Evolutionary conservation across 2,329 filamentous ascomycete species (phyloP), one percentile per base, ranked within the genome.

Genomic region (Cladosporium sp.): DNA sequence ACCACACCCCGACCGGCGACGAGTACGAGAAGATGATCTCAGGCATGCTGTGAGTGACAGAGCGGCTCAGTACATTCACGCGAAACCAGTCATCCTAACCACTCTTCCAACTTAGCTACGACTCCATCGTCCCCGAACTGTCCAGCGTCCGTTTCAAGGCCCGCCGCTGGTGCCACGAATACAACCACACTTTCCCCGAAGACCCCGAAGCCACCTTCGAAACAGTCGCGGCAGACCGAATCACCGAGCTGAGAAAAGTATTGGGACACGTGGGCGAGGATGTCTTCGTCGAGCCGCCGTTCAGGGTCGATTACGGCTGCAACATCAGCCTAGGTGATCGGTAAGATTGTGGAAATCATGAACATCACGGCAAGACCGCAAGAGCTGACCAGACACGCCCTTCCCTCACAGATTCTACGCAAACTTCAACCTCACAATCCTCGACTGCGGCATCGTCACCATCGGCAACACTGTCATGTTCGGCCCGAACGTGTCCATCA

Each of bases 11-110:
- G 1, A 78, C 75, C 70, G 76, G 77, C 51, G 79, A 82, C 13
- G 76, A 82, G 51, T 83, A 82, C 44, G 78, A 83, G 58, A 80
- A 77, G 60, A 83, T 83, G 79, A 78, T 83, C 42, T 83, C 79
- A 0, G 80, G 80, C 20, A 78, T 83, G 68, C 68, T 82, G 19
- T 82, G n/a, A n/a, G n/a, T n/a, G n/a, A n/a, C n/a, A n/a, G n/a
- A n/a, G n/a, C n/a, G n/a, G n/a, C n/a, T n/a, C n/a, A n/a, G n/a
- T n/a, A n/a, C n/a, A n/a, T n/a, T n/a, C n/a, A n/a, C n/a, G n/a
- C n/a, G n/a, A n/a, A n/a, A n/a, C n/a, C n/a, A n/a, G n/a, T n/a
- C n/a, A n/a, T n/a, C n/a, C n/a, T n/a, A n/a, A n/a, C n/a, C n/a
- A n/a, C n/a, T n/a, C n/a, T n/a, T n/a, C n/a, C n/a, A n/a, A n/a